Evolutionary conservation across 371 early-diverging fungal species (phyloP).

Genomic region (Sporodiniella umbellata): DNA sequence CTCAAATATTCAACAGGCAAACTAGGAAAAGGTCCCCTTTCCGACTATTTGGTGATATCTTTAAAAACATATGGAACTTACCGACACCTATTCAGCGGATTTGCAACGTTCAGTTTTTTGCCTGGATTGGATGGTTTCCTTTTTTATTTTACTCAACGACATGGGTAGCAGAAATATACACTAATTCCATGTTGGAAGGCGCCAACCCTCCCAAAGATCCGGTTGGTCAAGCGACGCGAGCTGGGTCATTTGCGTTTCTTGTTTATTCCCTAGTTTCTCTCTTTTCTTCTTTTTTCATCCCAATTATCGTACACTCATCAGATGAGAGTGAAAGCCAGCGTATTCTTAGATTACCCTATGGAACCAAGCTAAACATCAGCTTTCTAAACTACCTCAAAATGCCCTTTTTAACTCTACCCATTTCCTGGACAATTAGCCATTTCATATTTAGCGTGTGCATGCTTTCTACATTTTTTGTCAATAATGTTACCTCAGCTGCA

Average conservation of each 20-base stretch:
- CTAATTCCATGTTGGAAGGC: slow-evolving; percentile 14
- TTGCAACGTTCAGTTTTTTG: slow-evolving; percentile 88
- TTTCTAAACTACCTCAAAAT: slow-evolving; percentile 19
- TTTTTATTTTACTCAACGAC: slow-evolving; percentile 89
- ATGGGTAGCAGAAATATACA: slow-evolving; percentile 71
- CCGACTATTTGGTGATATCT: slow-evolving; percentile 30
- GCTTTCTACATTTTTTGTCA: slow-evolving; percentile 62
- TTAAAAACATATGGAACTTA: slow-evolving; percentile 49
- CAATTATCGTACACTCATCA: slow-evolving; percentile 40
- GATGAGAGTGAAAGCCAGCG: neutral
- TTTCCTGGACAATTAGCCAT: slow-evolving; percentile 69
- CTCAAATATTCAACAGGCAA: neutral
- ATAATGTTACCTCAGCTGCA: slow-evolving; percentile 45
- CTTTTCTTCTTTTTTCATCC: slow-evolving; percentile 69
- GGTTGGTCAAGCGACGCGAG: slow-evolving; percentile 72
- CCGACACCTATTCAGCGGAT: slow-evolving; percentile 72
- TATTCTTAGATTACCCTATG: slow-evolving; percentile 5
- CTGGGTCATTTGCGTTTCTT: slow-evolving; percentile 83
- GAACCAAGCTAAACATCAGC: slow-evolving; percentile 7
- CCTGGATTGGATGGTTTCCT: slow-evolving; percentile 97
- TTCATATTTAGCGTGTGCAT: slow-evolving; percentile 66
- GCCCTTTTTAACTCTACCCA: slow-evolving; percentile 51
- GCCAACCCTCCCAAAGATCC: slow-evolving; percentile 34
- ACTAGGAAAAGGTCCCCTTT: slow-evolving; percentile 21
- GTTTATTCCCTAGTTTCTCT: slow-evolving; percentile 77